Percentiles rank a stretch among this genome's conserved stretches.
Conservation (phyloP, 768 basidiomycete genomes). For the Leccinum boreale region DNA sequence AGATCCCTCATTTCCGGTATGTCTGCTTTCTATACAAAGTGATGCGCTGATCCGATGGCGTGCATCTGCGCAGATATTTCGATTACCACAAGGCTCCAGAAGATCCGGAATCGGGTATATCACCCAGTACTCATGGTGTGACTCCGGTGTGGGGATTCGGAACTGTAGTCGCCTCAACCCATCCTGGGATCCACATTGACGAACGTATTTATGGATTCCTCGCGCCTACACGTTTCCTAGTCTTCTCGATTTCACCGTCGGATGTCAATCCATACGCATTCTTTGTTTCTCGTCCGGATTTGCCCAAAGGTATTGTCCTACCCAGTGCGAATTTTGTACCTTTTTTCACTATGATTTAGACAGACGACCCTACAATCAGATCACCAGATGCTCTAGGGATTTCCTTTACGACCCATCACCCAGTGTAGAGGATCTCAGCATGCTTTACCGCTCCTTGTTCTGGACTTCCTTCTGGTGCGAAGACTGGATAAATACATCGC, state of each 20-base stretch:
- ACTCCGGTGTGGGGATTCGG: conserved; percentile 76
- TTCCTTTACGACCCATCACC: conserved; percentile 49
- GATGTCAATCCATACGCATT: conserved; percentile 54
- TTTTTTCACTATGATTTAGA: conserved; percentile 35
- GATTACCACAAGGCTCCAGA: conserved; percentile 58
- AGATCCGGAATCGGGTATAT: conserved; percentile 28
- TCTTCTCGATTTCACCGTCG: conserved; percentile 47
- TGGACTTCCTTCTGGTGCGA: conserved; percentile 78
- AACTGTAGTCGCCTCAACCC: conserved; percentile 48
- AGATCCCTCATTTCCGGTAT: conserved; percentile 39
- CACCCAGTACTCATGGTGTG: conserved; percentile 53
- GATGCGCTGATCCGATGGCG: neutral
- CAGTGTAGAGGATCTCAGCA: conserved; percentile 55
- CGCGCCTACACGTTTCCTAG: conserved; percentile 55
- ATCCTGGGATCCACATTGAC: conserved; percentile 45
- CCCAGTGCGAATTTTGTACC: neutral
- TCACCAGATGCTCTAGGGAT: conserved; percentile 56
- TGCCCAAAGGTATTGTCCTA: conserved; percentile 48
- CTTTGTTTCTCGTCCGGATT: conserved; percentile 56
- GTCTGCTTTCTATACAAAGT: neutral
- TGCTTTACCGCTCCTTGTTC: conserved; percentile 71
- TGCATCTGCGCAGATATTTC: conserved; percentile 53
- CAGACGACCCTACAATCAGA: conserved; percentile 65
- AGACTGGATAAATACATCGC: conserved; percentile 56
- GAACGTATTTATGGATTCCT: conserved; percentile 65